Evolutionary conservation across 2,329 filamentous ascomycete species (phyloP).

Genomic region (Calonectria fujianensis): DNA sequence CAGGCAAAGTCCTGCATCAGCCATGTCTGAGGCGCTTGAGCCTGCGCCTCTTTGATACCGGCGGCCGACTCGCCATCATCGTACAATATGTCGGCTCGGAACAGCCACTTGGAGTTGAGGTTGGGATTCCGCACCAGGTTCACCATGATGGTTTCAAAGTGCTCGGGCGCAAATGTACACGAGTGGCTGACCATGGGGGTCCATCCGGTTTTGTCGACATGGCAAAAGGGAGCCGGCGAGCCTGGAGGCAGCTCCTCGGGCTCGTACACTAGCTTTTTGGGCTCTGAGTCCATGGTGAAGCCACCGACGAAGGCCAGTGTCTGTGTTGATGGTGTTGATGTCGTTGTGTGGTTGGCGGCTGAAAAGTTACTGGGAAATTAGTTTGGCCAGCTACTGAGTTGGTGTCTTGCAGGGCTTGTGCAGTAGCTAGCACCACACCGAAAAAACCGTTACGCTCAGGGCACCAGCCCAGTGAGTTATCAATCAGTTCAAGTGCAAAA

Average conservation of each 20-base stretch:
- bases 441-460: conserved; percentile 13
- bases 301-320: conserved; percentile 24
- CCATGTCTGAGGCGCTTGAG: conserved; percentile 34
- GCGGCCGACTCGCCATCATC: conserved; percentile 50
- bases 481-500: conserved; percentile 11
- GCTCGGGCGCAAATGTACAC: conserved; percentile 78
- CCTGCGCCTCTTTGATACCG: not conserved
- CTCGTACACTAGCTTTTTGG: conserved; percentile 53
- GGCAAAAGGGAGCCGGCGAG: conserved; percentile 54
- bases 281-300: conserved; percentile 43
- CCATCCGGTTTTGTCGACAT: conserved; percentile 64
- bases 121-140: conserved; percentile 88
- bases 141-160: conserved; percentile 81
- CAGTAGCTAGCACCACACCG: conserved; percentile 6
- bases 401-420: conserved; percentile 19
- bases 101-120: conserved; percentile 84
- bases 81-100: conserved; percentile 83
- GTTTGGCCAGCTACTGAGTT: not conserved
- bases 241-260: conserved; percentile 56
- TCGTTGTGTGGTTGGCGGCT: not conserved
- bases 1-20: conserved; percentile 60
- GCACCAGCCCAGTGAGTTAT: conserved; percentile 16
- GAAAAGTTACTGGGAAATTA: not conserved
- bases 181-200: conserved; percentile 71
- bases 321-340: not conserved